phyloP scores from a whole-genome alignment of 2,329 filamentous ascomycete genomes.

The Ambrosiella xylebori region DNA sequence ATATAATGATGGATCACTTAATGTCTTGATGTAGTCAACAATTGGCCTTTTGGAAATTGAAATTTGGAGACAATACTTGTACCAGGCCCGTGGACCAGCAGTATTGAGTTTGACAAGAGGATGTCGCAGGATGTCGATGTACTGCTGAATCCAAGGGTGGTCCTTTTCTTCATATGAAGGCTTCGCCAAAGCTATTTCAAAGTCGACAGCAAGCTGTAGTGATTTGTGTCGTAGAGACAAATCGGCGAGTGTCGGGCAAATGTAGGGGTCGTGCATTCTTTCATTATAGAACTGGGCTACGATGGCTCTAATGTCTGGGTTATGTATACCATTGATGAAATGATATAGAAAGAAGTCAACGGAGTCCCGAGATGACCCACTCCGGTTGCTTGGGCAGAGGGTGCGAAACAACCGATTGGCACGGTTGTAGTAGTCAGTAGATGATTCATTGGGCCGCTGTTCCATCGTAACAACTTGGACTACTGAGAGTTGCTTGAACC shows the following conservation, averaged over 20 bases:
- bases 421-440: constrained; percentile 21
- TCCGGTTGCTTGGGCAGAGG: constrained; percentile 22
- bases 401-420: constrained; percentile 19
- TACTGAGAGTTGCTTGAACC: constrained; percentile 12
- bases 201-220: constrained; percentile 37
- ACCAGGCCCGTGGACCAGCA: constrained; percentile 10
- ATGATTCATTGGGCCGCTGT: constrained; percentile 9
- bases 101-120: constrained; percentile 7
- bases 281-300: constrained; percentile 18
- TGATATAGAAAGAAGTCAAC: constrained; percentile 11
- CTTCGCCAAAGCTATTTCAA: constrained; percentile 35
- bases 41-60: constrained; percentile 20
- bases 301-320: constrained; percentile 27
- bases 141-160: neutral
- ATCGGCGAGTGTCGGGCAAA: constrained; percentile 20
- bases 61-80: constrained; percentile 20
- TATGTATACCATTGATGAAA: constrained; percentile 28
- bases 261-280: neutral
- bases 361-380: constrained; percentile 25
- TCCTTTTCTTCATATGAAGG: constrained; percentile 23
- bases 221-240: constrained; percentile 34
- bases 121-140: constrained; percentile 10
- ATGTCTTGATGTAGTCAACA: constrained; percentile 26
- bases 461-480: constrained; percentile 11
- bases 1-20: constrained; percentile 34